Conservation (phyloP, 306 rosid genomes). For the Styphnolobium japonicum region DNA sequence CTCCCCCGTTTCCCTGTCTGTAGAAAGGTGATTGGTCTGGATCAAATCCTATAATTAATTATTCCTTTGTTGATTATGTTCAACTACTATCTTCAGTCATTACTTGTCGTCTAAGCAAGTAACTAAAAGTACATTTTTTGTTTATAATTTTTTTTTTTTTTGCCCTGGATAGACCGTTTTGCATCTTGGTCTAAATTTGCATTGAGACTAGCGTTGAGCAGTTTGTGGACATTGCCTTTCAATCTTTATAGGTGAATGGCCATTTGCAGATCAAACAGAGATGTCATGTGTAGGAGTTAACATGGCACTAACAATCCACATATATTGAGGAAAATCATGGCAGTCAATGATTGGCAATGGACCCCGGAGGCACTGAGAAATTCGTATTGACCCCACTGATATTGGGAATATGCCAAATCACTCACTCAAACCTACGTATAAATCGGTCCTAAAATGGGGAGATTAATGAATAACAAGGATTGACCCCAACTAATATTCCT, state of each 20-base stretch:
- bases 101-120: constrained; percentile 52
- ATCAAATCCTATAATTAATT: constrained; percentile 49
- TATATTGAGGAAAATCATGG: constrained; percentile 28
- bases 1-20: constrained; percentile 10
- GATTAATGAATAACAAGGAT: too few relatives aligned
- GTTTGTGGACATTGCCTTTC: neutral
- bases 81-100: constrained; percentile 38
- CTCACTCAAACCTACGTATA: neutral
- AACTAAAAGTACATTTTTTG: neutral
- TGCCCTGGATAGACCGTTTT: constrained; percentile 22
- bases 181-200: constrained; percentile 29
- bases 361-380: constrained; percentile 18
- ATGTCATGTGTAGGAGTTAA: constrained; percentile 23
- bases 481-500: too few relatives aligned
- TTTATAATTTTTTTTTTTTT: neutral
- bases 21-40: constrained; percentile 51
- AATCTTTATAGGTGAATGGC: constrained; percentile 14
- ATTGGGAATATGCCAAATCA: neutral
- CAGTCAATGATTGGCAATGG: constrained; percentile 40
- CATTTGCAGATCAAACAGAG: constrained; percentile 25
- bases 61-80: constrained; percentile 42
- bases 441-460: neutral
- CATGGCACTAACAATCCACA: constrained; percentile 24
- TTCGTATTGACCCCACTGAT: neutral
- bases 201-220: constrained; percentile 23